These are phyloP conservation scores for Fusarium sterilihyphosum DNA, from an alignment of 2,329 filamentous ascomycete genomes.

Conservation along the genomic window DNA sequence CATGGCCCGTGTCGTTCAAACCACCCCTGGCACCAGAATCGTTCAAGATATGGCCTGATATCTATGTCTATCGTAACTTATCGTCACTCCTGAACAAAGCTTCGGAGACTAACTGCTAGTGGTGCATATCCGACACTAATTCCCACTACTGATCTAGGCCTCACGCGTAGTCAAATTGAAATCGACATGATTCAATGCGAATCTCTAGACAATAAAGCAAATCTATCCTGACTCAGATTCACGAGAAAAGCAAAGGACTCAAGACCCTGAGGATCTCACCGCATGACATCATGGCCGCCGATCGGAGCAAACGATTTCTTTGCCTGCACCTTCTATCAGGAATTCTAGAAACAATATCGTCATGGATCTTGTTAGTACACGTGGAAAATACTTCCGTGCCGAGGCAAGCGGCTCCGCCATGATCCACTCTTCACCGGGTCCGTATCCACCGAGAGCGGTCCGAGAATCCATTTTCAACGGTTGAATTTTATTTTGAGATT, in stretches of 20 bases:
- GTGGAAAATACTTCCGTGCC: background rate
- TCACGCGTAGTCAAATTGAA: background rate
- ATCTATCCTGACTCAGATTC: background rate
- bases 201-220: background rate
- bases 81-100: background rate
- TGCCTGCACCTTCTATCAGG: background rate
- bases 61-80: background rate
- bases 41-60: background rate
- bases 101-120: conserved; percentile 1
- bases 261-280: background rate
- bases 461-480: background rate
- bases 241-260: background rate
- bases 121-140: background rate
- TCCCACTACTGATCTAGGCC: background rate
- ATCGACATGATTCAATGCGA: background rate
- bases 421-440: background rate
- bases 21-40: background rate
- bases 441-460: background rate
- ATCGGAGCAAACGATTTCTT: background rate
- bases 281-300: background rate
- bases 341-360: background rate
- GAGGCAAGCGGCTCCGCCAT: background rate
- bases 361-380: background rate
- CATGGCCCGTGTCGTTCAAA: background rate
- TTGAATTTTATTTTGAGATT: background rate